Conservation (phyloP, 2,329 filamentous ascomycete genomes). For the Alternaria alternata region DNA sequence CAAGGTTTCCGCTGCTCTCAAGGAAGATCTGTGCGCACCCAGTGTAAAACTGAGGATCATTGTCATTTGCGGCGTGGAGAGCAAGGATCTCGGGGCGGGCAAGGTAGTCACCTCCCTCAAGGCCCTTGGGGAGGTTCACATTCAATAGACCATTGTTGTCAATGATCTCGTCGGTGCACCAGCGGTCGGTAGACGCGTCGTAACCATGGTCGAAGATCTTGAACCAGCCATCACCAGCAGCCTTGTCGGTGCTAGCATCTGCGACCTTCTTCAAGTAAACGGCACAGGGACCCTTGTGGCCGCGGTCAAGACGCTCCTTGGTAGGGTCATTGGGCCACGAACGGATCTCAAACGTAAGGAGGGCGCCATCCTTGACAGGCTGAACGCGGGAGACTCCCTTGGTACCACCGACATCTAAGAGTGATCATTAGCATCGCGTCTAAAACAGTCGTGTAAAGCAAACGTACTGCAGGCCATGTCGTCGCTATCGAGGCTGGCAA, state of each 20-base stretch:
- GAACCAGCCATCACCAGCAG: constrained; percentile 74
- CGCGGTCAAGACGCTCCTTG: constrained; percentile 65
- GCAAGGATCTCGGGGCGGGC: constrained; percentile 74
- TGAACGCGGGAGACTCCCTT: constrained; percentile 60
- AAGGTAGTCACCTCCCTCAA: constrained; percentile 74
- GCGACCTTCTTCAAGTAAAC: constrained; percentile 76
- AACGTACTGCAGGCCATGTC: constrained; percentile 76
- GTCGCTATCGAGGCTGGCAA: constrained; percentile 64
- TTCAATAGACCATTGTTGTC: constrained; percentile 69
- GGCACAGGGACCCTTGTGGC: constrained; percentile 73
- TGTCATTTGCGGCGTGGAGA: constrained; percentile 67
- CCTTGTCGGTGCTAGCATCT: constrained; percentile 62
- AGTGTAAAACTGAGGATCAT: constrained; percentile 72
- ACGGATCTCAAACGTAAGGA: constrained; percentile 73
- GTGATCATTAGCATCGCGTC: constrained; percentile 19
- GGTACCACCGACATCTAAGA: constrained; percentile 57
- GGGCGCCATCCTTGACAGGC: constrained; percentile 58
- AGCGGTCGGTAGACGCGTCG: constrained; percentile 62
- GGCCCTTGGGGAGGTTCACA: constrained; percentile 66
- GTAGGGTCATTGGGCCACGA: constrained; percentile 64
- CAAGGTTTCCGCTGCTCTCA: constrained; percentile 58
- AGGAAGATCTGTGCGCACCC: constrained; percentile 77
- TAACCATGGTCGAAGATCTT: constrained; percentile 78
- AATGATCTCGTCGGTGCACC: constrained; percentile 76
- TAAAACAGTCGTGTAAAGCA: too few species aligned